A percentile compares a stretch with the other conserved stretches of the same genome.
These are phyloP conservation scores for Leptographium lundbergii DNA, from an alignment of 2,329 filamentous ascomycete genomes.

Conservation along the genomic window DNA sequence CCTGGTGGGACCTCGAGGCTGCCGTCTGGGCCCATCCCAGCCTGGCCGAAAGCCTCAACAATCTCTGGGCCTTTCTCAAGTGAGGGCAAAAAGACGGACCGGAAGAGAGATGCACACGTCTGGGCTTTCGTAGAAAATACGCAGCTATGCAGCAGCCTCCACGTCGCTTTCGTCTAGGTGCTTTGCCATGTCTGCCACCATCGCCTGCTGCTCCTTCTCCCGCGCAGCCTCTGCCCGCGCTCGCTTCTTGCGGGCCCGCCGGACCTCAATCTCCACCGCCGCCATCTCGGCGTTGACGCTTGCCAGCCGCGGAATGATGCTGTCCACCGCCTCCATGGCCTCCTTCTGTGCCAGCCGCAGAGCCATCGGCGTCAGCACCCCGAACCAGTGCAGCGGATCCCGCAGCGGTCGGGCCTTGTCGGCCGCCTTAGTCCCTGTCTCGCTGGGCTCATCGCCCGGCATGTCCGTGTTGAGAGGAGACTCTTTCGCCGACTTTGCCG, in stretches of 20 bases:
- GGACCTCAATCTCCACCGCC: constrained; percentile 55
- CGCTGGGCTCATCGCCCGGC: not conserved
- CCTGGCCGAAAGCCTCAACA: not conserved
- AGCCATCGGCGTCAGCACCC: constrained; percentile 37
- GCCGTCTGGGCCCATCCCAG: not conserved
- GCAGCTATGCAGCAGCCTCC: not conserved
- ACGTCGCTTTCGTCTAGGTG: too few relatives aligned
- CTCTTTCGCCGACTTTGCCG: not conserved
- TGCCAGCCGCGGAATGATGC: constrained; percentile 43
- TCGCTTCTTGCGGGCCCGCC: constrained; percentile 44
- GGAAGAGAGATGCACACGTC: too few relatives aligned
- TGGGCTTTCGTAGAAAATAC: too few relatives aligned
- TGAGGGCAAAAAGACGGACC: not conserved
- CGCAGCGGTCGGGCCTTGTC: not conserved
- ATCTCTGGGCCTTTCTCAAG: not conserved
- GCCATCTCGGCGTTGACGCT: constrained; percentile 48
- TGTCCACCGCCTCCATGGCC: constrained; percentile 42
- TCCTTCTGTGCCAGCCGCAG: constrained; percentile 46
- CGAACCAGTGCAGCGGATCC: constrained; percentile 49
- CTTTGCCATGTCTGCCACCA: not conserved
- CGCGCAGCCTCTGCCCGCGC: constrained; percentile 26
- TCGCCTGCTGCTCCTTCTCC: not conserved
- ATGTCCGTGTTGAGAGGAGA: too few relatives aligned
- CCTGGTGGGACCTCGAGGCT: not conserved
- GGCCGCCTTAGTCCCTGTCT: constrained; percentile 2